Evolutionary conservation across 2,329 filamentous ascomycete species (phyloP), one percentile per base, ranked within the genome.

Genomic region (Ophiostoma fasciatum): DNA sequence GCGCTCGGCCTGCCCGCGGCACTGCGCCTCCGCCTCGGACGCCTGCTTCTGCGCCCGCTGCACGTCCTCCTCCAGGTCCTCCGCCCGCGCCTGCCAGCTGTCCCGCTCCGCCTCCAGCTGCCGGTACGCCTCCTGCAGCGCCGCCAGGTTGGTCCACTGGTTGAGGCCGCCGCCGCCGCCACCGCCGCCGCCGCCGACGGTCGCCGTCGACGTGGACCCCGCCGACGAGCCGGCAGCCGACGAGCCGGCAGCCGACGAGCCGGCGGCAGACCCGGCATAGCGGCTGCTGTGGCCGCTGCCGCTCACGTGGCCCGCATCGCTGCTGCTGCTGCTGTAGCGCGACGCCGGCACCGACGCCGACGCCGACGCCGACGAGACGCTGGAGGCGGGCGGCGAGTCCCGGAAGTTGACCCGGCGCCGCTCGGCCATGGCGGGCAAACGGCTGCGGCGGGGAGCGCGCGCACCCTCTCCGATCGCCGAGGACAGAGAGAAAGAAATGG

Each of bases 401-500:
- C 49, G 46, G 43, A 53, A 56, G 45, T 48, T 51, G 44, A 56
- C 53, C 41, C 42, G 49, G 41, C 51, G 51, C 44, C 52, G 15
- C 42, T 48, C 19, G 2, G 35, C 22, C 22, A 7, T 23, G 22
- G 22, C 11, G 22, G 22, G 22, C n/a, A n/a, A n/a, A n/a, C n/a
- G n/a, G n/a, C n/a, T n/a, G n/a, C n/a, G n/a, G n/a, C n/a, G n/a
- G n/a, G n/a, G n/a, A n/a, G n/a, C n/a, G n/a, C n/a, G n/a, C n/a
- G n/a, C n/a, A n/a, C n/a, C n/a, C n/a, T n/a, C n/a, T n/a, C n/a
- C n/a, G n/a, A n/a, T n/a, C n/a, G n/a, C n/a, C n/a, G n/a, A n/a
- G n/a, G n/a, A n/a, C n/a, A n/a, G n/a, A n/a, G n/a, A n/a, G n/a
- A n/a, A n/a, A n/a, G n/a, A n/a, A n/a, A n/a, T n/a, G n/a, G n/a